These are phyloP conservation scores for Silene conica DNA, from an alignment of 148 eudicot genomes.

Conservation along the genomic window DNA sequence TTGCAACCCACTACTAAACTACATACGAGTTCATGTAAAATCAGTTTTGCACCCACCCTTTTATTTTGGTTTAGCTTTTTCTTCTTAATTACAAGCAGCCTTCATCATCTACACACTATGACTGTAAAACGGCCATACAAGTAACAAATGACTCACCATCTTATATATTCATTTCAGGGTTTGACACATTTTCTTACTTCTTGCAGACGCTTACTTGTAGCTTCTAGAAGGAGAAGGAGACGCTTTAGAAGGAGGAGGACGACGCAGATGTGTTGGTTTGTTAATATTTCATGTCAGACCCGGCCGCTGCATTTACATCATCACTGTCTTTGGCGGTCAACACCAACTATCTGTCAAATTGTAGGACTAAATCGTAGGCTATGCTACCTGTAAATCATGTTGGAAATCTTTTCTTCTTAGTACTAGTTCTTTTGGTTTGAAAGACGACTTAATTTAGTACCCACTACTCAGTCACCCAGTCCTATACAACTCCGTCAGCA, in stretches of 20 bases:
- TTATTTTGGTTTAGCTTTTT: no score
- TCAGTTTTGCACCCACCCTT: no score
- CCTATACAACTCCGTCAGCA: neutral
- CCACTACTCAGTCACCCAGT: no score
- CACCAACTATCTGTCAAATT: constrained; percentile 14
- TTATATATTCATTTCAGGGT: neutral
- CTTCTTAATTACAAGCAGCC: no score
- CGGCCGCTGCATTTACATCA: constrained; percentile 7
- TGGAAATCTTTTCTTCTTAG: neutral
- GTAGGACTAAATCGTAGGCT: constrained; percentile 10
- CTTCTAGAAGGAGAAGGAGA: constrained; percentile 4
- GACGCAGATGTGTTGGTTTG: constrained; percentile 7
- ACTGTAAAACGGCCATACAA: no score
- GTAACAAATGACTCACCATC: no score
- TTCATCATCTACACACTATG: no score
- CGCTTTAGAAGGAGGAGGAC: no score
- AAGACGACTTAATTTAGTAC: constrained; percentile 1
- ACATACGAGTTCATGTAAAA: no score
- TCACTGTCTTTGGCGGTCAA: neutral
- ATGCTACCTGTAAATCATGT: constrained; percentile 10
- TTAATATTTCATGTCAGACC: constrained; percentile 21
- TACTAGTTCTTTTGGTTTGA: neutral
- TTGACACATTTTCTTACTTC: constrained; percentile 7
- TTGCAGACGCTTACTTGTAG: constrained; percentile 30
- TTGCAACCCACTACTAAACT: no score